Base-by-base conservation (phyloP, 192 early-diverging fungal genomes). In the Mortierella alpina region DNA sequence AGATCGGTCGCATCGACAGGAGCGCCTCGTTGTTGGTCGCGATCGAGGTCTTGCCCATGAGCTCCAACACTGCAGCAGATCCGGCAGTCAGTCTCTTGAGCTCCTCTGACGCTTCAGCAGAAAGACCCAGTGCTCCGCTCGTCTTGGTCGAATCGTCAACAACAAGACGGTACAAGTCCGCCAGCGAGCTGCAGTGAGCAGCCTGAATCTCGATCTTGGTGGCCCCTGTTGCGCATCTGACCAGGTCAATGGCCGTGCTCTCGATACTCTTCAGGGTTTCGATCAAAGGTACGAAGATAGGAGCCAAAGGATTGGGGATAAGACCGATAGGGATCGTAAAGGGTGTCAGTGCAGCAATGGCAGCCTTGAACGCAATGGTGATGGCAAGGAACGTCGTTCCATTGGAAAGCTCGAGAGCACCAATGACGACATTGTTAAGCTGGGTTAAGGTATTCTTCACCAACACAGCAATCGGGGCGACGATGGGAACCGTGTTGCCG, bases 11-110 rank as follows among this genome's bases (percentile, higher is more conserved):
- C 4, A 51, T 44, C 17, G 52, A 12, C 23, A 76, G 23, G 1
- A 70, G 67, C 7, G 22, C 67, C 15, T 76, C 74, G 18, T 76
- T 76, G 42, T 41, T 64, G 45, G 56, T 17, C 0, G 74, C 66
- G 42, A 76, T 76, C 40, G 66, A 70, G 31, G 22, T 64, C 54
- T 63, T 68, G 54, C 8, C 45, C 2, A 76, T 53, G 41, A 76
- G 20, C 14, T 70, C 57, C 51, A 78, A 23, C 6, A 78, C 39
- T 41, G 68, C 60, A 9, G 47, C 20, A 3, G 68, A 52, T 1
- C 75, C 75, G 7, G 63, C 47, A 0, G 57, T 51, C 50, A 78
- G 23, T 14, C 68, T 22, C 44, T 44, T 69, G 22, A 76, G 18
- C 55, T 69, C 66, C 6, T 55, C 58, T 13, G 59, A 62, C 5